Evolutionary conservation across 345 rosid genomes (phyloP), one percentile per base, ranked within the genome.

Genomic region (Adansonia digitata): DNA sequence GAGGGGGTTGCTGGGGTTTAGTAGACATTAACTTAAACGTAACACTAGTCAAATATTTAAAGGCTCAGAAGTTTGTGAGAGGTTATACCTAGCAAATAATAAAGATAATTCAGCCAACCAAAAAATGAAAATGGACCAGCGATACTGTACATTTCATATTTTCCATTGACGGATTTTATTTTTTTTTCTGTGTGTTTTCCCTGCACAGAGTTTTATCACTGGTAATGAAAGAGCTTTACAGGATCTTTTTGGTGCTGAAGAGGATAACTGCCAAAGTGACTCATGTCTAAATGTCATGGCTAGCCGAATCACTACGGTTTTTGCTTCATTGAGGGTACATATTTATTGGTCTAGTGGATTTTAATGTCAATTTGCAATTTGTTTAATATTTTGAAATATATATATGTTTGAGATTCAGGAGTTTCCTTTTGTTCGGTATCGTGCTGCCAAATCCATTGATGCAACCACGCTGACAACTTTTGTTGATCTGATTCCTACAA

Each of bases 371-470:
- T n/a, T n/a, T n/a, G n/a, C n/a, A n/a, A n/a, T n/a, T n/a, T n/a
- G n/a, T n/a, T 80, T 62, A 70, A 48, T 74, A 71, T 59, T 35
- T 64, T 86, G n/a, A n/a, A n/a, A n/a, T n/a, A n/a, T n/a, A n/a
- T n/a, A n/a, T n/a, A n/a, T n/a, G n/a, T n/a, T n/a, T n/a, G n/a
- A n/a, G n/a, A n/a, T n/a, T n/a, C n/a, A 95, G 99, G 99, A 96
- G 82, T 93, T 92, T 81, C 99, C 99, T 67, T 75, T 76, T 37
- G 99, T 96, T 76, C 97, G 97, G 39, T 96, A 90, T 86, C 97
- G 97, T 35, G 97, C 97, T 20, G 94, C 97, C 71, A 93, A 86
- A 82, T 93, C 98, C 51, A 97, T 96, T 82, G 99, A 96, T 83
- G 88, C 94, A 48, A 88, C 83, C 57, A 93, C 99, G 67, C 85